These are phyloP conservation scores for Hypoxylon cercidicola DNA, from an alignment of 495 filamentous ascomycete species.

Conservation along the genomic window DNA sequence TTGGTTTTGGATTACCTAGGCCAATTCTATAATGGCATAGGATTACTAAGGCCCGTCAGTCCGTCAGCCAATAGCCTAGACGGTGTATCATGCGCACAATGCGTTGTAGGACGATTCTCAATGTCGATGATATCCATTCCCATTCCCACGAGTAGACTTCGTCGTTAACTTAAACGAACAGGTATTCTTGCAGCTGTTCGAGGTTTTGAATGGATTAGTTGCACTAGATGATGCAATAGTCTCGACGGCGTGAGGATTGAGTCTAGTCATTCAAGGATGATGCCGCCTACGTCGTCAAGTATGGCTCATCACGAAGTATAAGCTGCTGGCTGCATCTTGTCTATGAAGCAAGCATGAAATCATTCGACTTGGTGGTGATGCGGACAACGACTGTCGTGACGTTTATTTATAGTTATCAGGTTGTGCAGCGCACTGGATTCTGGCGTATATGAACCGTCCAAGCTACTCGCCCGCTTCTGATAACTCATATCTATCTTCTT, in stretches of 20 bases:
- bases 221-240: conserved; percentile 7
- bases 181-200: too few species aligned
- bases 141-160: not conserved
- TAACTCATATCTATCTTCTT: not conserved
- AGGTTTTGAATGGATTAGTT: not conserved
- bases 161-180: too few species aligned
- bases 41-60: too few species aligned
- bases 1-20: too few species aligned
- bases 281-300: conserved; percentile 5
- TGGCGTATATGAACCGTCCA: conserved; percentile 21
- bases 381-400: conserved; percentile 22
- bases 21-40: too few species aligned
- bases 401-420: conserved; percentile 23
- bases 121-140: not conserved
- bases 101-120: too few species aligned
- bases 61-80: too few species aligned
- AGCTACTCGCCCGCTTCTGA: not conserved
- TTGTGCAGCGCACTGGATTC: not conserved
- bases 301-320: not conserved
- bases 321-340: not conserved
- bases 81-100: too few species aligned
- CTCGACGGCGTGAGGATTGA: conserved; percentile 15
- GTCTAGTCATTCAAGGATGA: not conserved
- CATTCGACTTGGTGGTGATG: conserved; percentile 31
- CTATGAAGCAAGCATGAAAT: conserved; percentile 28